Conservation (phyloP, 257 asterid species). For the Handroanthus guayacan region DNA sequence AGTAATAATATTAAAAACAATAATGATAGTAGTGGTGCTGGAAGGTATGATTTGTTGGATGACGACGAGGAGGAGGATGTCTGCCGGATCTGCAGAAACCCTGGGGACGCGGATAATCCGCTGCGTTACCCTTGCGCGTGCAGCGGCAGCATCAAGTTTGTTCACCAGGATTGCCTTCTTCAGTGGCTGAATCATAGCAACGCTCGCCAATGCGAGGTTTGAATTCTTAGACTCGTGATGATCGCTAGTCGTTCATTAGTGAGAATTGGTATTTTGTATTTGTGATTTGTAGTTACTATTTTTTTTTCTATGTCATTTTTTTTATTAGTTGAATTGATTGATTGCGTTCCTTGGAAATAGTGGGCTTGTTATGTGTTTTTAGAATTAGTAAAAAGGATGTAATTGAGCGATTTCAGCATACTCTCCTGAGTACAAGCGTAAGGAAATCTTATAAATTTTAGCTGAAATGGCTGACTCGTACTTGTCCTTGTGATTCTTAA, state of each 20-base stretch:
- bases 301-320: not conserved
- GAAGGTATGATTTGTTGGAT: slow-evolving; percentile 63
- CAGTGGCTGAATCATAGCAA: slow-evolving; percentile 99
- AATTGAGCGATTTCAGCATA: slow-evolving; percentile 1
- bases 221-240: not conserved
- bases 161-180: slow-evolving; percentile 95
- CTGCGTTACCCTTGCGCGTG: slow-evolving; percentile 95
- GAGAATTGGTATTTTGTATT: slow-evolving; percentile 1
- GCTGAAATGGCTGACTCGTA: slow-evolving; percentile 4
- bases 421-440: not conserved
- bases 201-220: slow-evolving; percentile 98
- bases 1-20: slow-evolving; percentile 30
- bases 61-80: slow-evolving; percentile 96
- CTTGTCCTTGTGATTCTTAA: not conserved
- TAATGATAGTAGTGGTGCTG: slow-evolving; percentile 34
- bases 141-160: slow-evolving; percentile 96
- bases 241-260: slow-evolving; percentile 17
- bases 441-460: not conserved
- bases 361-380: not conserved
- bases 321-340: slow-evolving; percentile 21
- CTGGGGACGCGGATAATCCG: slow-evolving; percentile 92
- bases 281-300: slow-evolving; percentile 7
- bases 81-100: slow-evolving; percentile 97
- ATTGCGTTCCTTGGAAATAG: not conserved
- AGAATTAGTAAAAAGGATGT: slow-evolving; percentile 7